Evolutionary conservation across 345 rosid genomes (phyloP), one percentile per base, ranked within the genome.

Genomic region (Pistacia vera): DNA sequence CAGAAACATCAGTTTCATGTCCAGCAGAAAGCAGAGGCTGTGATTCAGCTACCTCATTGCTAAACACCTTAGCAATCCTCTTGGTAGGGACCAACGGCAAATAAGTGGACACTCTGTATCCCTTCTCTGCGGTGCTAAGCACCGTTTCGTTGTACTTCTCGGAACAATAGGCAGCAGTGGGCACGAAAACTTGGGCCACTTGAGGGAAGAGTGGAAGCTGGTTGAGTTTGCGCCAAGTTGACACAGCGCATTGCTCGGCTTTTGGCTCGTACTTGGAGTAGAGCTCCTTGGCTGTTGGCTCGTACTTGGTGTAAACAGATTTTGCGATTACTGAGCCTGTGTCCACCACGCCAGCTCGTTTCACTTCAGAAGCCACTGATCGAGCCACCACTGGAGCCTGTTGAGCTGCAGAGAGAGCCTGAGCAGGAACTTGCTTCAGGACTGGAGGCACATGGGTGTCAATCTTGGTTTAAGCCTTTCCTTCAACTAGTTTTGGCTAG

Each of bases 71-170:
- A 5, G 97, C 93, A 65, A 93, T 96, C 92, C 75, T 91, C 87
- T 86, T 86, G 0, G 94, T 89, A 14, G 99, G 98, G 78, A 96
- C 95, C 82, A 92, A 77, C 0, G 99, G 98, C 85, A 96, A 72
- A 81, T 87, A 90, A 0, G 90, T 80, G 7, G 97, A 82, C 16
- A 92, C 92, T 75, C 78, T 85, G 91, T 87, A 94, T 11, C 99
- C 99, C 61, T 90, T 25, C 25, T 25, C 25, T 25, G 25, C 25
- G 25, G 25, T 25, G 25, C 25, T 25, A 25, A 25, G 25, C 25
- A 25, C 25, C 25, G 25, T 25, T 25, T 25, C 25, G 25, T 25
- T 25, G 25, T 25, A 25, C 25, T 25, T 25, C 25, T 25, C 25
- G 25, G 25, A 25, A 25, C 25, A 25, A 25, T 25, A 25, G 25